Evolutionary conservation across 768 basidiomycete species (phyloP), one percentile per base, ranked within the genome.

Genomic region (Trametes gibbosa): DNA sequence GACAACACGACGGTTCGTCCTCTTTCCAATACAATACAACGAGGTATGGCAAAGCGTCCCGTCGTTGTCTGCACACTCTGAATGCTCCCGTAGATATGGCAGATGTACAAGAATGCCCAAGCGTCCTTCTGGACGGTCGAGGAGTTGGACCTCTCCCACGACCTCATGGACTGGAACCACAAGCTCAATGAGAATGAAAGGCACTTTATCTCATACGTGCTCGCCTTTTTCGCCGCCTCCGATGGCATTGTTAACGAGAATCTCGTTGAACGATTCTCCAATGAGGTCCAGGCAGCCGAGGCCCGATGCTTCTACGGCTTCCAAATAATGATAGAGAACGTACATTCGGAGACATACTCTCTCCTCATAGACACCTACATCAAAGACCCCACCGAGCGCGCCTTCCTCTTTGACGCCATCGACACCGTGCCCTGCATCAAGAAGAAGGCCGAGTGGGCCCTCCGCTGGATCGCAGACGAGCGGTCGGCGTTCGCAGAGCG

Each of bases 281-380:
- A 84, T 54, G 95, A 98, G 70, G 92, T 98, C 3, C 95, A 97
- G 70, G 83, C 80, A 1, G 90, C 95, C 3, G 95, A 98, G 71
- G 95, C 93, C 5, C 87, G 95, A 2, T 97, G 92, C 72, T 98
- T 98, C 76, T 98, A 97, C 68, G 95, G 95, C 17, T 97, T 96
- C 77, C 95, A 98, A 72, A 92, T 98, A 66, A 97, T 97, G 95
- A 98, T 96, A 85, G 95, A 97, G 68, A 98, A 98, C 72, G 84
- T 98, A 39, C 95, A 98, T 74, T 95, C 94, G 2, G 95, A 98
- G 70, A 95, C 95, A 0, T 98, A 98, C 74, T 97, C 95, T 0
- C 84, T 97, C 37, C 86, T 98, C 66, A 95, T 98, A 68, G 94
- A 97, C 72, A 92, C 87, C 5, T 97, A 96, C 72, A 91, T 98